Percentiles rank a stretch among this genome's conserved stretches.
These are phyloP conservation scores for Paramecium pentaurelia DNA, from an alignment of 73 alveolate genomes.

Conservation along the genomic window DNA sequence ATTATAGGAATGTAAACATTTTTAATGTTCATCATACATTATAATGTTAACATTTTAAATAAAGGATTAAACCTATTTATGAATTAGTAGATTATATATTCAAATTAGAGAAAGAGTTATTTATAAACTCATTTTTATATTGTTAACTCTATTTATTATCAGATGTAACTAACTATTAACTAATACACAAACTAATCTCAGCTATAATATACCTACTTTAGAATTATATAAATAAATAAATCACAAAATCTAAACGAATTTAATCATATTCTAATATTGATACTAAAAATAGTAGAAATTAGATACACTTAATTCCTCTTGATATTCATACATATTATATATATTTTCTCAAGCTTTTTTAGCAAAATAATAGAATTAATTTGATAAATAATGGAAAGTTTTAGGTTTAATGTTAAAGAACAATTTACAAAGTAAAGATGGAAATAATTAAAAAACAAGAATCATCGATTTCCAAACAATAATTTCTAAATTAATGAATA, in stretches of 20 bases:
- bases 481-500: not conserved
- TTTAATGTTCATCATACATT: not conserved
- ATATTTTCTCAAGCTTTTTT: not conserved
- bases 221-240: not conserved
- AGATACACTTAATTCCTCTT: not conserved
- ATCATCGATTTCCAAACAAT: not conserved
- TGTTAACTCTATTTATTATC: not conserved
- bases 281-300: not conserved
- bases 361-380: not conserved
- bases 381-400: not conserved
- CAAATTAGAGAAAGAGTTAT: not conserved
- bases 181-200: not conserved
- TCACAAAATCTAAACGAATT: not conserved
- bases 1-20: not conserved
- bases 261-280: not conserved
- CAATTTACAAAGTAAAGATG: not conserved
- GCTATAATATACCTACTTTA: not conserved
- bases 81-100: not conserved
- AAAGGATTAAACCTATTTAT: not conserved
- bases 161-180: not conserved
- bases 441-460: not conserved
- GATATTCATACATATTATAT: not conserved
- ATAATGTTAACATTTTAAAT: not conserved
- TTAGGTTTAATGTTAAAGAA: not conserved
- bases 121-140: not conserved